Base-by-base conservation (phyloP, 2,329 filamentous ascomycete genomes). In the Trichoderma sp. region DNA sequence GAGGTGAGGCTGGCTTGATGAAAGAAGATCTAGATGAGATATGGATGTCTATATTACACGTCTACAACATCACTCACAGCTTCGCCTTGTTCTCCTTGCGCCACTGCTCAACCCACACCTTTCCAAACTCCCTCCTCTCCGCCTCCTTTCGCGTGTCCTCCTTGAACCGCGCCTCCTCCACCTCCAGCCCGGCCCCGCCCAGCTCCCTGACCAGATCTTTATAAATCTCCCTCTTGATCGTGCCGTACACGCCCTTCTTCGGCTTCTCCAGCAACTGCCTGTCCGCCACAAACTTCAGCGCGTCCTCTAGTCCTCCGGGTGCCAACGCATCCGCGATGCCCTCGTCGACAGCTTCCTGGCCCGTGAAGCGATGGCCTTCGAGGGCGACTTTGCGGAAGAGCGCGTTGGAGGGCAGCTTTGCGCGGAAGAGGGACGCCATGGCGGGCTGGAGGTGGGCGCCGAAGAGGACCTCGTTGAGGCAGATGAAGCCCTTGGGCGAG, bases 401-500 rank as follows among this genome's bases (percentile, higher is more conserved):
- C 3, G 84, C 83, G 1, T 83, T 78, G 10, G 84, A 78, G 0
- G 84, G 74, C 3, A 90, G 77, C 79, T 95, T 96, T 73, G 89
- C 81, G 16, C 91, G 85, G 82, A 96, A 95, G 71, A 96, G 87
- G 59, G 84, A 83, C 66, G 86, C 86, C 91, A 96, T 94, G 69
- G 91, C 84, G 3, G 91, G 85, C 72, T 89, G 86, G 43, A 96
- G 85, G n/a, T 90, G 87, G 1, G 90, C 90, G 63, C 92, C 92
- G 71, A 96, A 91, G 72, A 94, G 89, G 16, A 96, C 83, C 81
- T 96, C 92, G 79, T 95, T 95, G 73, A 96, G 81, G 79, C 92
- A 95, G 49, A 92, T 78, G 79, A 88, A 94, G n/a, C 92, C 93
- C 24, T 86, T 83, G 1, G 83, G 76, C 0, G 90, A 86, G 75